Evolutionary conservation across 352 stramenopile genomes (phyloP), one percentile per base, ranked within the genome.

Genomic region (Elongisporangium anandrum): DNA sequence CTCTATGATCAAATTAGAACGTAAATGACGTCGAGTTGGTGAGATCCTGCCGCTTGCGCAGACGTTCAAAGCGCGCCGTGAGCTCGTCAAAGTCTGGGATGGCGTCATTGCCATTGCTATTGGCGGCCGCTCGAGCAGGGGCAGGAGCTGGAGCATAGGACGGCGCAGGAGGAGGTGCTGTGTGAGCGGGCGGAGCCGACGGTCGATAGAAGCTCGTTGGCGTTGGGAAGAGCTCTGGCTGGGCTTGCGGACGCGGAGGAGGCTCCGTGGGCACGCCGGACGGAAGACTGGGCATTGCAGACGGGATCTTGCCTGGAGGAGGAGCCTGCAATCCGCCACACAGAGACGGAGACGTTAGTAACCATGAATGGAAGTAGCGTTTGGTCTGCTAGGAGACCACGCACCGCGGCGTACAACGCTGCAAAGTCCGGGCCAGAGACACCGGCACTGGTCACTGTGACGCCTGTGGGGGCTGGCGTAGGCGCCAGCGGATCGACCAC

Each of bases 1-100:
- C 6, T 17, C 9, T 45, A 45, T 17, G 13, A 45, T 17, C 34
- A 45, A 45, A 50, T 56, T 79, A 92, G 51, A 92, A 92, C 19
- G 80, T 87, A 59, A 92, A 90, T 9, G 78, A 88, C 13, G 59
- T 72, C 50, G 75, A 66, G 61, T 81, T 78, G 53, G 81, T 66
- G 16, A 70, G 68, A 52, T 88, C 78, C 68, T 90, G 83, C 17
- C 77, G 81, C 66, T 90, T 82, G 45, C 85, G 81, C 59, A 98
- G 74, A 6, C 81, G 82, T 48, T 97, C 87, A 68, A 99, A 99
- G 22, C 92, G 87, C 10, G 90, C 90, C 2, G 92, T 96, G 56
- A 99, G 84, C 65, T 98, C 90, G 56, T 97, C 88, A 72, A 98
- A 98, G 66, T 97, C 86, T 15, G 86, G 85, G 4, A 92, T 69